Percentiles rank a stretch among this genome's conserved stretches.
These are phyloP conservation scores for Cercospora nicotianae DNA, from an alignment of 2,329 filamentous ascomycete genomes.

Conservation along the genomic window DNA sequence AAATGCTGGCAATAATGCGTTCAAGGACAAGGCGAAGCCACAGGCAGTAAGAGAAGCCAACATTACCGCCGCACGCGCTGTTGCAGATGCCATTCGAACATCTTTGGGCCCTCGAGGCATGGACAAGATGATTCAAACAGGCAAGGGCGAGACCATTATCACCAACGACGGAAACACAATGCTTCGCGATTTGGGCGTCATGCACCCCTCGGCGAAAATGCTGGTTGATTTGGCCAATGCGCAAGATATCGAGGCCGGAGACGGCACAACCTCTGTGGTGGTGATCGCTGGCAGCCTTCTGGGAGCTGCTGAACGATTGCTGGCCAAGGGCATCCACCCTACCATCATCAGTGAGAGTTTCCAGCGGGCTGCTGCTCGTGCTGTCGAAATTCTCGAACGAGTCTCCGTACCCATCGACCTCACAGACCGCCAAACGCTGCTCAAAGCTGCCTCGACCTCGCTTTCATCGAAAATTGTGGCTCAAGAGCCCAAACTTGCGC, in stretches of 20 bases:
- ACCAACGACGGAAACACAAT: constrained; percentile 99
- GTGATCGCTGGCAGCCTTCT: constrained; percentile 95
- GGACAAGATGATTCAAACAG: constrained; percentile 99
- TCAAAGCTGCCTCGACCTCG: constrained; percentile 95
- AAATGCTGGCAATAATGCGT: constrained; percentile 62
- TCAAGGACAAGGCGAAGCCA: constrained; percentile 95
- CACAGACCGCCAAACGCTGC: constrained; percentile 80
- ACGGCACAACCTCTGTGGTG: constrained; percentile 96
- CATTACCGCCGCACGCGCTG: constrained; percentile 95
- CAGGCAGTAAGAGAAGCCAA: constrained; percentile 94
- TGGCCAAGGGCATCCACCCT: constrained; percentile 91
- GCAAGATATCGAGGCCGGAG: constrained; percentile 96
- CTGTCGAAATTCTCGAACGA: constrained; percentile 85
- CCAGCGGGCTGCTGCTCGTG: constrained; percentile 86
- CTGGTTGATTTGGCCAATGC: constrained; percentile 94
- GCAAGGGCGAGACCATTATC: constrained; percentile 96
- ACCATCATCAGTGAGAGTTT: constrained; percentile 97
- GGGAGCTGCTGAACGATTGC: constrained; percentile 85
- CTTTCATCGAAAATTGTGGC: constrained; percentile 98
- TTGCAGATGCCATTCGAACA: constrained; percentile 96
- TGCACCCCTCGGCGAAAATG: constrained; percentile 99
- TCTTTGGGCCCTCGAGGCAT: constrained; percentile 91
- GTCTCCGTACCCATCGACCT: constrained; percentile 95
- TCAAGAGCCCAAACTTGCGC: constrained; percentile 93
- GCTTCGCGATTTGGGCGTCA: constrained; percentile 97